Evolutionary conservation across 495 filamentous ascomycete species (phyloP), one percentile per base, ranked within the genome.

Genomic region (Bathelium albidoporum): DNA sequence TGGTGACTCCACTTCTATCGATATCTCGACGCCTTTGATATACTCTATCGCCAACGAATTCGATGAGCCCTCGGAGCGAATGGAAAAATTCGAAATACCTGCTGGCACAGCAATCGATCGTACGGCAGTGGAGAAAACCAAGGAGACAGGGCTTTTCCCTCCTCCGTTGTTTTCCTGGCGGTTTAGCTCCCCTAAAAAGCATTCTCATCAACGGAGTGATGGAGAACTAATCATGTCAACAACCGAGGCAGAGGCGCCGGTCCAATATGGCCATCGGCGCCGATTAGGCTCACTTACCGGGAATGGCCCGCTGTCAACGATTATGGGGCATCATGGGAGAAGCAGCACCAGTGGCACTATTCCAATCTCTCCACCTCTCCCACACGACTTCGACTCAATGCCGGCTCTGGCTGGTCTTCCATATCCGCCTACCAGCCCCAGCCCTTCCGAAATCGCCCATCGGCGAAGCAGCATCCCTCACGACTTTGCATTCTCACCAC

Each of bases 361-460:
- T 14, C 62, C 65, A 11, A 68, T 70, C 36, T 70, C 68, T 26
- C 68, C 68, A 53, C 63, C 65, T n/a, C 32, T 59, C 10, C 1
- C 12, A 24, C 18, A 58, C 12, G 20, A 0, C 1, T 58, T 31
- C 5, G 14, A 2, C 2, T n/a, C n/a, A n/a, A n/a, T n/a, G n/a
- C n/a, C n/a, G n/a, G n/a, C n/a, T n/a, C n/a, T n/a, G n/a, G n/a
- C n/a, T n/a, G n/a, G n/a, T n/a, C n/a, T n/a, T n/a, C n/a, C n/a
- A n/a, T n/a, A n/a, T n/a, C n/a, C n/a, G n/a, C n/a, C n/a, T n/a
- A n/a, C n/a, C n/a, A n/a, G n/a, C n/a, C 20, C 58, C 24, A 26
- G n/a, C 3, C 7, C 2, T 5, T 43, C 31, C 16, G 24, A 12
- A 36, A 43, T 16, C n/a, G 36, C 11, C 58, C 2, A 60, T 24